Base-by-base conservation (phyloP, 345 rosid species). In the Hirschfeldia incana region DNA sequence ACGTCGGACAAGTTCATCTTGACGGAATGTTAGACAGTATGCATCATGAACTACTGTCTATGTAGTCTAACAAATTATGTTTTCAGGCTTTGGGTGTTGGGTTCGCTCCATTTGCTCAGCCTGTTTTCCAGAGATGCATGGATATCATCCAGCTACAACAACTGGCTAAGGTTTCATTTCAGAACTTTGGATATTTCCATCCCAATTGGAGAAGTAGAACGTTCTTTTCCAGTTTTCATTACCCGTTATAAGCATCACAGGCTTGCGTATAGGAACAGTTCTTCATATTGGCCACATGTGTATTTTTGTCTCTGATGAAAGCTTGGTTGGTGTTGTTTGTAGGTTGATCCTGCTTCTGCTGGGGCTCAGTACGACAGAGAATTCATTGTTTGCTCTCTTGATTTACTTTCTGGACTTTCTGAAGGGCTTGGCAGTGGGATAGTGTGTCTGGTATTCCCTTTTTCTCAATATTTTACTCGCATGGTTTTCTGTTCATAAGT, bases 351-450 rank as follows among this genome's bases (percentile, higher is more conserved):
- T 82, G 75, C 60, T 51, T 84, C 97, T 61, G 90, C 93, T 76
- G 97, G 91, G 72, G 89, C 84, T 84, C 91, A 83, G 70, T 89
- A 91, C 70, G 98, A 96, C 78, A 90, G 86, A 73, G 99, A 93
- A 84, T 93, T 96, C 77, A 82, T 90, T 8, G 97, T 93, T 44
- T 96, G 99, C 78, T 85, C 94, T 60, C 89, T 96, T 75, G 99
- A 96, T 84, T 86, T 96, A 82, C 97, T 96, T 49, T 96, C 99
- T 78, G 99, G 98, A 71, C 91, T 96, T 79, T 78, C 90, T 6
- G 99, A 93, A 82, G 97, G 99, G 72, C 97, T 95, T 80, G 90
- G 91, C 71, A 85, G 91, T 84, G 95, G 93, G 82, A 87, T 96
- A 44, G 98, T 93, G 85, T 89, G 90, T 84, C 85, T 96, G 99